A percentile compares a stretch with the other conserved stretches of the same genome.
Conservation (phyloP, 2,329 filamentous ascomycete species). For the Cercospora sp. region DNA sequence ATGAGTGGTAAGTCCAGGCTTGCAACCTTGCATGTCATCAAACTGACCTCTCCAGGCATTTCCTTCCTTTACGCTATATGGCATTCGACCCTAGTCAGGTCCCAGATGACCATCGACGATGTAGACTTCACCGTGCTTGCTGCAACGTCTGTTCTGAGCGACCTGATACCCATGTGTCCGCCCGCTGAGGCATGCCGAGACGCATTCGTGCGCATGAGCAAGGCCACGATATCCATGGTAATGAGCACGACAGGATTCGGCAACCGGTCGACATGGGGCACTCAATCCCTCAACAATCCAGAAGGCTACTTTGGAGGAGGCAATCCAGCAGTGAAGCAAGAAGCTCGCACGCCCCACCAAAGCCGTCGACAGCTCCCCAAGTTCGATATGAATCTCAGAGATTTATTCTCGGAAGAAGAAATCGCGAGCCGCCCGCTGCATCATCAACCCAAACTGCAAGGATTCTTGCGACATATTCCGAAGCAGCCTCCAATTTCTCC, state of each 20-base stretch:
- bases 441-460: conserved; percentile 25
- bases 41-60: conserved; percentile 55
- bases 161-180: conserved; percentile 91
- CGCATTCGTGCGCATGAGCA: conserved; percentile 91
- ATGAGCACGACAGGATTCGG: conserved; percentile 78
- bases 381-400: conserved; percentile 60
- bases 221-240: conserved; percentile 93
- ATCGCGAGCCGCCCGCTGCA: conserved; percentile 39
- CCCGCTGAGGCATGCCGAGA: conserved; percentile 93
- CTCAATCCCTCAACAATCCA: conserved; percentile 33
- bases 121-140: conserved; percentile 96
- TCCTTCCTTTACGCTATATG: conserved; percentile 97
- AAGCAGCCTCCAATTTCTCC: conserved; percentile 24
- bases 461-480: conserved; percentile 29
- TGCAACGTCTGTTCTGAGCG: conserved; percentile 86
- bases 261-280: conserved; percentile 34
- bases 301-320: conserved; percentile 32
- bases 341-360: conserved; percentile 9
- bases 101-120: conserved; percentile 84
- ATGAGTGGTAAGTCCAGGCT: conserved; percentile 71
- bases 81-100: conserved; percentile 88
- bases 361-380: conserved; percentile 44
- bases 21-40: background rate
- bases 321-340: conserved; percentile 3
- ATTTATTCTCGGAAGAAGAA: conserved; percentile 52